Evolutionary conservation across 2,329 filamentous ascomycete species (phyloP).

Genomic region (Fusarium mangiferae): DNA sequence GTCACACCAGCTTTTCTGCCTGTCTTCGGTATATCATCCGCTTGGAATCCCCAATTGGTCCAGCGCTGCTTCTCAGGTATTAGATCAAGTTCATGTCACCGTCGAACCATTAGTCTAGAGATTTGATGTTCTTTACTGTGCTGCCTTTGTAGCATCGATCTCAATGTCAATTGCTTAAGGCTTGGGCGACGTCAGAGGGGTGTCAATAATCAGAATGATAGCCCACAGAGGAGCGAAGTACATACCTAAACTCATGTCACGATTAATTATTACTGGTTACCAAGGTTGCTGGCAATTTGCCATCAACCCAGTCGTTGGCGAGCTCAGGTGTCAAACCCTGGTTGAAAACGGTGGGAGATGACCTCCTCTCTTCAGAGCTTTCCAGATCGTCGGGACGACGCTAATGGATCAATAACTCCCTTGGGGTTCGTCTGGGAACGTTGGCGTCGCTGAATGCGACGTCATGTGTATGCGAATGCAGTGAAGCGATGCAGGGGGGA

Average conservation of each 20-base stretch:
- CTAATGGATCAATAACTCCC: slow-evolving; percentile 35
- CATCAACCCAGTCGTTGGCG: slow-evolving; percentile 3
- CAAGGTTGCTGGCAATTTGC: slow-evolving; percentile 28
- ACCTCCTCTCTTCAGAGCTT: slow-evolving; percentile 34
- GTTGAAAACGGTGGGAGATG: slow-evolving; percentile 27
- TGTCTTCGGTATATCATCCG: not conserved
- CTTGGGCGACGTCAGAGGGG: slow-evolving; percentile 34
- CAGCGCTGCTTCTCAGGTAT: not conserved
- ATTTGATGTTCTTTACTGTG: not conserved
- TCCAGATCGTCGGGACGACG: slow-evolving; percentile 45
- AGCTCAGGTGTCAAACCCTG: slow-evolving; percentile 24
- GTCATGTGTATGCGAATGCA: slow-evolving; percentile 24
- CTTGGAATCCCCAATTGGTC: not conserved
- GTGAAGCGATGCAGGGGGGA: slow-evolving; percentile 18
- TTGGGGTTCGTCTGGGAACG: slow-evolving; percentile 17
- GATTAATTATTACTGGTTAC: not conserved
- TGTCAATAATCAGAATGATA: slow-evolving; percentile 15
- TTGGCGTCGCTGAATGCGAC: slow-evolving; percentile 29
- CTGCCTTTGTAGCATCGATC: slow-evolving; percentile 26
- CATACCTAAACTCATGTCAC: not conserved
- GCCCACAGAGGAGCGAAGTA: not conserved
- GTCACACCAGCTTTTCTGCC: not conserved
- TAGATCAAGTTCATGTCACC: not conserved
- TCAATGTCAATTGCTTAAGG: slow-evolving; percentile 2
- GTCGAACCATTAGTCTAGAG: not conserved